Conservation (phyloP, 2,329 filamentous ascomycete species). For the Pseudopyricularia javanii region DNA sequence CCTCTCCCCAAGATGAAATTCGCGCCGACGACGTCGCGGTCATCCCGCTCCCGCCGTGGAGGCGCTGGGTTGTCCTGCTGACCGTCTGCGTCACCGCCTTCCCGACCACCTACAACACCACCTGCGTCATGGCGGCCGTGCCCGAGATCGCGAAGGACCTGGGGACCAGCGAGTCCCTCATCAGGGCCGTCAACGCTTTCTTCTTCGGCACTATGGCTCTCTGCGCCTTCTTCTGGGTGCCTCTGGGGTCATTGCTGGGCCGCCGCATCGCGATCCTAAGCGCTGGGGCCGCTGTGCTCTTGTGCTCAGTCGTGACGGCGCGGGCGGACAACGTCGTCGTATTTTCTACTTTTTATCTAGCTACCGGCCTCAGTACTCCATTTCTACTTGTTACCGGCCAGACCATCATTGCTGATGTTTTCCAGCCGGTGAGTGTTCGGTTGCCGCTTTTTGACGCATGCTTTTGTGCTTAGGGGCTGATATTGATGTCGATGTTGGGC, state of each 20-base stretch:
- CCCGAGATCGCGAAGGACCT: conserved; percentile 61
- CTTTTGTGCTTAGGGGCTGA: background rate
- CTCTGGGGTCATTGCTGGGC: conserved; percentile 38
- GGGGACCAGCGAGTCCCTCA: conserved; percentile 51
- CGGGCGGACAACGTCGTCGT: conserved; percentile 56
- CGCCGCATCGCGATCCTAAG: conserved; percentile 18
- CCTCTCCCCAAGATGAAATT: background rate
- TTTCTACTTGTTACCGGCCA: conserved; percentile 58
- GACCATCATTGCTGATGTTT: conserved; percentile 36
- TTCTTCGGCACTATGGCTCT: conserved; percentile 59
- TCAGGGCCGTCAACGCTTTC: conserved; percentile 62
- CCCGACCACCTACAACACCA: conserved; percentile 28
- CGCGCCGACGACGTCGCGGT: background rate
- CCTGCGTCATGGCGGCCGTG: conserved; percentile 59
- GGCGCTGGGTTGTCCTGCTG: background rate
- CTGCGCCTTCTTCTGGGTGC: conserved; percentile 49
- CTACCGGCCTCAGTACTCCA: conserved; percentile 66
- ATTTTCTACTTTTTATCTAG: conserved; percentile 63
- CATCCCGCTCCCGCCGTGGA: background rate
- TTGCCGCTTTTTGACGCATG: background rate
- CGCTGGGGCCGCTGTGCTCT: conserved; percentile 51
- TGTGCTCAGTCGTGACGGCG: conserved; percentile 60
- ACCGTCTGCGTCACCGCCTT: background rate
- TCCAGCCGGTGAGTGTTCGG: conserved; percentile 29
- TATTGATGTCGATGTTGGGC: background rate